Percentiles rank a stretch among this genome's conserved stretches.
Conservation (phyloP, 2,329 filamentous ascomycete genomes). For the Nemania diffusa region DNA sequence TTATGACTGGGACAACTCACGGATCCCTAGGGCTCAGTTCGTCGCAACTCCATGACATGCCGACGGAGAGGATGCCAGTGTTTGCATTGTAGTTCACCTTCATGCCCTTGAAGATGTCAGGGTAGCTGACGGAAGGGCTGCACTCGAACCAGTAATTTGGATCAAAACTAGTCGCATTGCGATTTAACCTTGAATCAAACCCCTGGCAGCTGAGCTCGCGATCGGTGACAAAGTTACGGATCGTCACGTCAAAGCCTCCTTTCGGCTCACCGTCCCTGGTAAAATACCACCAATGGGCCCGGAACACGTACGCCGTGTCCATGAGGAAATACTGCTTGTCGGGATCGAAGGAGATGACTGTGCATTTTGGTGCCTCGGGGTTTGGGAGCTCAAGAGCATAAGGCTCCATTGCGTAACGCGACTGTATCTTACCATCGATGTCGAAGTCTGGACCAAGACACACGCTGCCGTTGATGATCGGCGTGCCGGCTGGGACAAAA, state of each 20-base stretch:
- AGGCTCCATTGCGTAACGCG: constrained; percentile 17
- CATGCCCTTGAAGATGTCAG: background rate
- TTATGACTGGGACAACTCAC: background rate
- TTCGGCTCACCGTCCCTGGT: constrained; percentile 14
- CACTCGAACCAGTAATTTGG: constrained; percentile 16
- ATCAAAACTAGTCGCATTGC: constrained; percentile 9
- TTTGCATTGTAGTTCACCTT: constrained; percentile 14
- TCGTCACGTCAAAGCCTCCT: constrained; percentile 3
- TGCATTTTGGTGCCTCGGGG: constrained; percentile 17
- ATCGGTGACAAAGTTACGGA: constrained; percentile 8
- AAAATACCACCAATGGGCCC: constrained; percentile 20
- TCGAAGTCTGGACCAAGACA: background rate
- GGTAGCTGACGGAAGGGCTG: background rate
- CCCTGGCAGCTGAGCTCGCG: constrained; percentile 2
- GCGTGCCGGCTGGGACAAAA: background rate
- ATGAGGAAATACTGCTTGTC: constrained; percentile 10
- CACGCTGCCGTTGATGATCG: constrained; percentile 14
- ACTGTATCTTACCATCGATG: background rate
- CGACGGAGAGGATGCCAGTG: background rate
- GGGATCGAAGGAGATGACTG: constrained; percentile 11
- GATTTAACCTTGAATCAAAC: constrained; percentile 9
- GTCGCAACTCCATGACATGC: constrained; percentile 13
- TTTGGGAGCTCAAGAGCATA: constrained; percentile 24
- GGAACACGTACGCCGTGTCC: constrained; percentile 1
- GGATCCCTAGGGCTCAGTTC: constrained; percentile 7